These are phyloP conservation scores for Gnomoniopsis smithogilvyi DNA, from an alignment of 2,329 filamentous ascomycete species.

Conservation along the genomic window DNA sequence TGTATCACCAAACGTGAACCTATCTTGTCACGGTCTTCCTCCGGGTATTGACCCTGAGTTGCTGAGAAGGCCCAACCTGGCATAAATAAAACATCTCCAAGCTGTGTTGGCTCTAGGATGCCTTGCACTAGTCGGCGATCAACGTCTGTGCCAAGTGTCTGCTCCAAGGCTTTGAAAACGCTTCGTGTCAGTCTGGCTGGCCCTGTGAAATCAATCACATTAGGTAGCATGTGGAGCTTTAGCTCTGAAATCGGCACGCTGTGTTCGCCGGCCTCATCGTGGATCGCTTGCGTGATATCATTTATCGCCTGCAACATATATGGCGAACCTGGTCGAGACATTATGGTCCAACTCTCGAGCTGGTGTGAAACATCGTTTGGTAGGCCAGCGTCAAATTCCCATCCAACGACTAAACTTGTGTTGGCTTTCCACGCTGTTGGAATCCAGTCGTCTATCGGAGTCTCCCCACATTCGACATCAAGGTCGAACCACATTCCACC, in stretches of 20 bases:
- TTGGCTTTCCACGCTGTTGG: not conserved
- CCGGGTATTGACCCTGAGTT: constrained; percentile 18
- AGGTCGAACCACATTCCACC: constrained; percentile 19
- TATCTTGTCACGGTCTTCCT: not conserved
- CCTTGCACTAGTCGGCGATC: not conserved
- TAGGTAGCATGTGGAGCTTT: constrained; percentile 4
- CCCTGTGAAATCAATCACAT: constrained; percentile 17
- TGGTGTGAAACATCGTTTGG: constrained; percentile 20
- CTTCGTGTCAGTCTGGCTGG: constrained; percentile 15
- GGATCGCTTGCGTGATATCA: constrained; percentile 18
- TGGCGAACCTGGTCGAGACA: constrained; percentile 19
- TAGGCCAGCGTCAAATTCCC: constrained; percentile 17
- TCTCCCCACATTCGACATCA: constrained; percentile 12
- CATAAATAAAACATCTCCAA: constrained; percentile 21
- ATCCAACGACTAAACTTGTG: not conserved
- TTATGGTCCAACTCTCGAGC: constrained; percentile 22
- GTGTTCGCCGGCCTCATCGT: constrained; percentile 1
- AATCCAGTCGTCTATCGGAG: constrained; percentile 1
- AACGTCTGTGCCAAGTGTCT: constrained; percentile 4
- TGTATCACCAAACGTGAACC: constrained; percentile 20
- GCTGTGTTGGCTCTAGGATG: constrained; percentile 17
- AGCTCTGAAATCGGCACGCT: constrained; percentile 6
- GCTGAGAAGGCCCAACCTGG: constrained; percentile 22
- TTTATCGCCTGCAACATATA: constrained; percentile 21
- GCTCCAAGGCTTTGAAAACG: constrained; percentile 10